These are phyloP conservation scores for Alternaria panax DNA, from an alignment of 2,329 filamentous ascomycete genomes.

Conservation along the genomic window DNA sequence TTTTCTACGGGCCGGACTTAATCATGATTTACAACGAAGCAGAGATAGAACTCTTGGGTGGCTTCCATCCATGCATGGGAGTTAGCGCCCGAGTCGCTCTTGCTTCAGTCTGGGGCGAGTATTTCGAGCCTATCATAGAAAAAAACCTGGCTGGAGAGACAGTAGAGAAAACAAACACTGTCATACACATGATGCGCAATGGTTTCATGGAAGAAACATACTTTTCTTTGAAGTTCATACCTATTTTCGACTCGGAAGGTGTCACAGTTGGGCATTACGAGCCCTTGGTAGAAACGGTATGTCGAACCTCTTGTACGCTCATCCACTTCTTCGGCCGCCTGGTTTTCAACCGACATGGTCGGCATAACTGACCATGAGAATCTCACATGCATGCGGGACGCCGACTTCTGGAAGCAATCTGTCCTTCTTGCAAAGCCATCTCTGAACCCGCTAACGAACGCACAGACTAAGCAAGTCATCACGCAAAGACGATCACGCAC, in stretches of 20 bases:
- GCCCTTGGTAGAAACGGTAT: conserved; percentile 78
- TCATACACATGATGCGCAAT: conserved; percentile 72
- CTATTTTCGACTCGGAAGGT: conserved; percentile 73
- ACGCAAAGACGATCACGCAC: conserved; percentile 15
- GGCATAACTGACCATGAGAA: not conserved
- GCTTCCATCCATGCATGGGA: conserved; percentile 65
- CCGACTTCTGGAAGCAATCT: not conserved
- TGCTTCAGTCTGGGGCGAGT: conserved; percentile 67
- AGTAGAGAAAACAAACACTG: conserved; percentile 66
- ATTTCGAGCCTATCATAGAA: conserved; percentile 34
- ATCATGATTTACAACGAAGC: conserved; percentile 51
- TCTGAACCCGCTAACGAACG: not conserved
- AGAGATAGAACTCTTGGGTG: conserved; percentile 41
- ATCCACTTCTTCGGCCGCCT: not conserved
- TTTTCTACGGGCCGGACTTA: conserved; percentile 59
- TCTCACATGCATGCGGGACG: too few relatives aligned
- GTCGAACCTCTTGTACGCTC: not conserved
- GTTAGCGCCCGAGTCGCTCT: conserved; percentile 67
- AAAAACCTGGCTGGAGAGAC: conserved; percentile 33
- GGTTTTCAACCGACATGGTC: too few relatives aligned
- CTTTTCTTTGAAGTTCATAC: conserved; percentile 80
- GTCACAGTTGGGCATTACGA: conserved; percentile 77
- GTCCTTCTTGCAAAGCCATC: too few relatives aligned
- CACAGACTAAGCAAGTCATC: conserved; percentile 19
- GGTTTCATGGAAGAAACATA: conserved; percentile 77